phyloP scores from a whole-genome alignment of 2,329 filamentous ascomycete genomes.

The Exophiala sideris region DNA sequence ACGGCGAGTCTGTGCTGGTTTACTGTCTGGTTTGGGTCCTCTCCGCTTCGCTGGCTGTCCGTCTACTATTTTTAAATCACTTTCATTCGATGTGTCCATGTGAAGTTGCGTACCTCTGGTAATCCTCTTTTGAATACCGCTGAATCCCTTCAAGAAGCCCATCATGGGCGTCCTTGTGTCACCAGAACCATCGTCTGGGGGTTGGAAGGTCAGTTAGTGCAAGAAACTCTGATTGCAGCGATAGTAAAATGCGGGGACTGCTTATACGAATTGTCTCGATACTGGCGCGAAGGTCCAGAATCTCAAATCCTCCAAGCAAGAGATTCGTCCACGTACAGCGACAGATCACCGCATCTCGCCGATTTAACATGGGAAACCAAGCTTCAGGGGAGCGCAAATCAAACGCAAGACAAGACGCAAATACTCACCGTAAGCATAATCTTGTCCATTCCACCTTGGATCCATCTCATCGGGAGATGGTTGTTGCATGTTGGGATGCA shows the following conservation, averaged over 20 bases:
- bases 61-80: constrained; percentile 50
- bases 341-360: neutral
- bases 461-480: constrained; percentile 15
- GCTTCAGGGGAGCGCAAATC: neutral
- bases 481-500: constrained; percentile 18
- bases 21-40: constrained; percentile 94
- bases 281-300: no score
- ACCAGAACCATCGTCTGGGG: constrained; percentile 8
- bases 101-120: constrained; percentile 61
- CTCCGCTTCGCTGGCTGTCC: constrained; percentile 82
- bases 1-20: constrained; percentile 83
- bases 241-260: neutral
- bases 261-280: no score
- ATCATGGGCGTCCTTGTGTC: constrained; percentile 31
- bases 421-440: constrained; percentile 21
- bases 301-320: no score
- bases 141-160: constrained; percentile 63
- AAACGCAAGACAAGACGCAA: neutral
- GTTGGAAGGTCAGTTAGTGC: neutral
- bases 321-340: no score
- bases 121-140: constrained; percentile 64
- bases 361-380: neutral
- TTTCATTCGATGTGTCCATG: neutral
- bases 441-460: constrained; percentile 18
- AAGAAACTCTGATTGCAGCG: neutral